Evolutionary conservation across 2,329 filamentous ascomycete species (phyloP).

Genomic region (Geosmithia morbida): DNA sequence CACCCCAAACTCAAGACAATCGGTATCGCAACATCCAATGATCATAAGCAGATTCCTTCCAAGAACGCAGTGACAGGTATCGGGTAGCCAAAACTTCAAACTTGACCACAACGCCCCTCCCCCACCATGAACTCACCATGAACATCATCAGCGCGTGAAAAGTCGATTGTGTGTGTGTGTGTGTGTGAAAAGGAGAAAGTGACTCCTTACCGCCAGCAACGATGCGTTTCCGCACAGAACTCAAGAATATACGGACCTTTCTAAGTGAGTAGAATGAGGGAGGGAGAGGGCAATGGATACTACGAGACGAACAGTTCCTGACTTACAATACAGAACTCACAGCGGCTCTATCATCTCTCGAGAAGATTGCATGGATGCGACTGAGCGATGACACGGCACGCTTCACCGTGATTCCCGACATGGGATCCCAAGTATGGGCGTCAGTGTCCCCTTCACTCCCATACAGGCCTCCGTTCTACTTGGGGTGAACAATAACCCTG

Average conservation of each 20-base stretch:
- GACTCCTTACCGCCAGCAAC: slow-evolving; percentile 7
- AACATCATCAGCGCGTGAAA: no score
- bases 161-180: no score
- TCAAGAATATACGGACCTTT: slow-evolving; percentile 53
- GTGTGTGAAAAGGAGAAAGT: background rate
- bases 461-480: no score
- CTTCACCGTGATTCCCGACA: slow-evolving; percentile 91
- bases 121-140: no score
- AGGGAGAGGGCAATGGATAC: slow-evolving; percentile 7
- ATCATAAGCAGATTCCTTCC: no score
- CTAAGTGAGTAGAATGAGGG: slow-evolving; percentile 28
- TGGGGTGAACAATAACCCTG: no score
- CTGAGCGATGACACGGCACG: slow-evolving; percentile 77
- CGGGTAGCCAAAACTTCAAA: no score
- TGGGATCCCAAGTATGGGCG: slow-evolving; percentile 94
- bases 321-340: slow-evolving; percentile 36
- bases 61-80: no score
- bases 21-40: no score
- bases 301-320: slow-evolving; percentile 1
- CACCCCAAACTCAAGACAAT: no score
- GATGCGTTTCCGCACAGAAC: slow-evolving; percentile 53
- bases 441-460: slow-evolving; percentile 28
- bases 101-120: no score
- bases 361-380: slow-evolving; percentile 82
- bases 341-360: slow-evolving; percentile 49